These are phyloP conservation scores for Russula sp. DNA, from an alignment of 768 basidiomycete genomes.

Conservation along the genomic window DNA sequence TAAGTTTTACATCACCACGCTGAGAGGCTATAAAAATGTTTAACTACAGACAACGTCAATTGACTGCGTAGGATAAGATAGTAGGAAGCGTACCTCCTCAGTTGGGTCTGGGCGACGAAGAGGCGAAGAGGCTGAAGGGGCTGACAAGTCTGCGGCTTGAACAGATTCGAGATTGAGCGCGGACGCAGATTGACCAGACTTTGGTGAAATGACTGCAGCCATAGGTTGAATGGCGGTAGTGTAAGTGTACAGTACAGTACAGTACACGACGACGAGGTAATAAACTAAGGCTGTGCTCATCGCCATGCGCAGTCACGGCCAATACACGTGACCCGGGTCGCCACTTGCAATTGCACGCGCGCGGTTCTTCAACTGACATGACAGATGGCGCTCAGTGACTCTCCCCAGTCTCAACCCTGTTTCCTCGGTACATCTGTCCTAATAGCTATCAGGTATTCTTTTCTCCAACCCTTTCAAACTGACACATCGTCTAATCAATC, in stretches of 20 bases:
- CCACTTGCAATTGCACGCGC: neutral
- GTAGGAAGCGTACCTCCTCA: conserved; percentile 6
- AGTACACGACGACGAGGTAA: too few relatives aligned
- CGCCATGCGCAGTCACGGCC: too few relatives aligned
- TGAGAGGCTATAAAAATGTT: conserved; percentile 85
- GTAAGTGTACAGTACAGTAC: too few relatives aligned
- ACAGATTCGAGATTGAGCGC: conserved; percentile 36
- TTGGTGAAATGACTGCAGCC: conserved; percentile 36
- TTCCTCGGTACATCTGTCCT: conserved; percentile 7
- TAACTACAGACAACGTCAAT: conserved; percentile 32
- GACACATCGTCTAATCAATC: neutral
- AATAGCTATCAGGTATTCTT: neutral
- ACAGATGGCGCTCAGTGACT: neutral
- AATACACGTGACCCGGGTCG: neutral
- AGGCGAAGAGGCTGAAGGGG: conserved; percentile 9
- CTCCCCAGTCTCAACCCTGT: neutral
- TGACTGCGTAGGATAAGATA: neutral
- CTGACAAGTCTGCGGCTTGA: conserved; percentile 41
- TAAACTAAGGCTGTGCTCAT: too few relatives aligned
- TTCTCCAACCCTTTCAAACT: neutral
- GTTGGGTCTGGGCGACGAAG: neutral
- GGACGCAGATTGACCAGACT: conserved; percentile 46
- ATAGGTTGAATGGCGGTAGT: neutral
- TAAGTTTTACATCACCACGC: conserved; percentile 65
- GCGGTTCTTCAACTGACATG: too few relatives aligned